Evolutionary conservation across 1,284 basidiomycete genomes (phyloP).

Genomic region (Pterula multifida): DNA sequence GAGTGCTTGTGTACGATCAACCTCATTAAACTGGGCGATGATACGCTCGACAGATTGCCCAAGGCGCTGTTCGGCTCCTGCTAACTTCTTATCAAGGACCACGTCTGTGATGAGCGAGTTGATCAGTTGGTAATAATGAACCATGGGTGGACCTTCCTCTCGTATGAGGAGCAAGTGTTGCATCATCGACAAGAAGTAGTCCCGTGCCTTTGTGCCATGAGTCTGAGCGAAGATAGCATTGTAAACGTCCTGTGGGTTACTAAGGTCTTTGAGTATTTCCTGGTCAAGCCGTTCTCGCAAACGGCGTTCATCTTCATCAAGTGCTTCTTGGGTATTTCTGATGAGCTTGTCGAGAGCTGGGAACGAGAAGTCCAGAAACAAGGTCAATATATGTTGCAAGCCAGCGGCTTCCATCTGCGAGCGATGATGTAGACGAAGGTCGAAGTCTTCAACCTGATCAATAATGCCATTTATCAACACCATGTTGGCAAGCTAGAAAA

Average conservation of each 20-base stretch:
- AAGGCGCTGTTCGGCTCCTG: slow-evolving; percentile 75
- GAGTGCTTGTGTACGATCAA: slow-evolving; percentile 73
- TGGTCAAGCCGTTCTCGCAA: slow-evolving; percentile 72
- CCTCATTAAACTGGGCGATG: slow-evolving; percentile 85
- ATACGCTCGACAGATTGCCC: slow-evolving; percentile 86
- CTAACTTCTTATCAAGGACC: slow-evolving; percentile 85
- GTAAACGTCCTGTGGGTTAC: slow-evolving; percentile 81
- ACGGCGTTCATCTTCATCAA: slow-evolving; percentile 73
- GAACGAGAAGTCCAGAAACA: slow-evolving; percentile 62
- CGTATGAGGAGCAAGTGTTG: slow-evolving; percentile 88
- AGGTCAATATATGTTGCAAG: slow-evolving; percentile 61
- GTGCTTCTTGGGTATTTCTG: slow-evolving; percentile 47
- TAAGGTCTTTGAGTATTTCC: slow-evolving; percentile 66
- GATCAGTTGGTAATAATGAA: slow-evolving; percentile 87
- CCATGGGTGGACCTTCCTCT: slow-evolving; percentile 75
- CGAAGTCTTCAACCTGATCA: slow-evolving; percentile 57
- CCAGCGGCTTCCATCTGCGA: slow-evolving; percentile 86
- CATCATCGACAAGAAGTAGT: slow-evolving; percentile 86
- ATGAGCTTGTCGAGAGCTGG: slow-evolving; percentile 61
- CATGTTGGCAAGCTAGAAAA: slow-evolving; percentile 49
- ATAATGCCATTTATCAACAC: slow-evolving; percentile 61
- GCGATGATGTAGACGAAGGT: slow-evolving; percentile 76
- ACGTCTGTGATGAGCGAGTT: slow-evolving; percentile 90
- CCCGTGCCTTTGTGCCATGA: slow-evolving; percentile 66
- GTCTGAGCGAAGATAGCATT: slow-evolving; percentile 68